A percentile compares a stretch with the other conserved stretches of the same genome.
Evolutionary conservation across 192 early-diverging fungal species (phyloP).

Genomic region (Thamnidium elegans): DNA sequence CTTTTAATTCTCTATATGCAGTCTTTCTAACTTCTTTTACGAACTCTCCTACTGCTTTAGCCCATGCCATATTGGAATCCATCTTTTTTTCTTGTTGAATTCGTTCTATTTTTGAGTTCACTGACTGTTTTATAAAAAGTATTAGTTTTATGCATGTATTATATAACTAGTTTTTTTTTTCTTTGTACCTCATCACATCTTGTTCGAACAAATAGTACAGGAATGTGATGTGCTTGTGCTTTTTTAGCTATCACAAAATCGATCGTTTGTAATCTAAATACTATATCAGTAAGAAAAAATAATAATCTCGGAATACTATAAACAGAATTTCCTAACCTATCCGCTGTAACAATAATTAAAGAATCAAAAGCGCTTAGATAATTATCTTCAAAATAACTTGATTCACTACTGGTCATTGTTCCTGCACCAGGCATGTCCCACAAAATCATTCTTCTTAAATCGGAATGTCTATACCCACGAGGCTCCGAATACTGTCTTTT

Average conservation of each 20-base stretch:
- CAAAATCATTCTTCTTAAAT: constrained; percentile 30
- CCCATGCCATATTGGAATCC: constrained; percentile 18
- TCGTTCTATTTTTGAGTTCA: constrained; percentile 27
- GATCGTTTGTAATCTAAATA: constrained; percentile 24
- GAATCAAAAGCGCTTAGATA: constrained; percentile 38
- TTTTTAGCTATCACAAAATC: constrained; percentile 26
- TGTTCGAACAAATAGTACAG: constrained; percentile 33
- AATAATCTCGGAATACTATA: not conserved
- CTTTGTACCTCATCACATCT: constrained; percentile 29
- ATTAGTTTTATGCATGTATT: not conserved
- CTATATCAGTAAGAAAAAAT: not conserved
- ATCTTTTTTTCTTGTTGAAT: constrained; percentile 7
- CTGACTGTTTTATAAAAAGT: constrained; percentile 13
- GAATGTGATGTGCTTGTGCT: constrained; percentile 21
- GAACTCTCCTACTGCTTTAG: constrained; percentile 27
- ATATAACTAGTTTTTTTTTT: not conserved
- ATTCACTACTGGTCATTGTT: constrained; percentile 22
- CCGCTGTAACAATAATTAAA: constrained; percentile 36
- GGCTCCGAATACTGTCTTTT: constrained; percentile 17
- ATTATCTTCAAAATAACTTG: constrained; percentile 40
- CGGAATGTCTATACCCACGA: constrained; percentile 31
- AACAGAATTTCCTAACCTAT: constrained; percentile 23
- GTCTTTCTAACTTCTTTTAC: constrained; percentile 30
- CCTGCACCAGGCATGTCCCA: constrained; percentile 40
- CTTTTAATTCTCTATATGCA: constrained; percentile 24